Evolutionary conservation across 306 rosid species (phyloP).

Genomic region (Castanea mollissima): DNA sequence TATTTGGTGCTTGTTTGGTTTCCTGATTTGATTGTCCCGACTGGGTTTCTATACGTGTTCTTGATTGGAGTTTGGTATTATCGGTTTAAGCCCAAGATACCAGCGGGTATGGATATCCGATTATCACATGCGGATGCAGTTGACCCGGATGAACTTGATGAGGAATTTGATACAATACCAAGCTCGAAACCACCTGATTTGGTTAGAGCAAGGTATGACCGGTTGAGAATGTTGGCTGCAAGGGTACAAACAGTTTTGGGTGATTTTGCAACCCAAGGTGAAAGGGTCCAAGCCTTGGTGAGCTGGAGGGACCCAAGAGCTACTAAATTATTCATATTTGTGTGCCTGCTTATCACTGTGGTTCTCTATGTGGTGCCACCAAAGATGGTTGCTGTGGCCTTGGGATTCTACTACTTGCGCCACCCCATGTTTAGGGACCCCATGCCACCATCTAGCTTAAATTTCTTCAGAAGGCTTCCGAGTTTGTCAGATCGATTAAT

Average conservation of each 20-base stretch:
- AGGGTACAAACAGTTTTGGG: conserved; percentile 93
- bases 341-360: conserved; percentile 41
- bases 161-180: conserved; percentile 87
- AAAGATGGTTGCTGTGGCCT: conserved; percentile 85
- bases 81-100: conserved; percentile 80
- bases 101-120: conserved; percentile 85
- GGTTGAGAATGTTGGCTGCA: conserved; percentile 78
- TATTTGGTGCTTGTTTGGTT: conserved; percentile 96
- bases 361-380: conserved; percentile 46
- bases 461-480: conserved; percentile 67
- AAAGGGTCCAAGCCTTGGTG: conserved; percentile 84
- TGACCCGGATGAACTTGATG: conserved; percentile 84
- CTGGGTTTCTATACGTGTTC: conserved; percentile 79
- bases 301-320: conserved; percentile 96
- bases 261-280: conserved; percentile 92
- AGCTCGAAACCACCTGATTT: conserved; percentile 73
- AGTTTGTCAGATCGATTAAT: conserved; percentile 82
- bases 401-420: conserved; percentile 67
- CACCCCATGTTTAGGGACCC: conserved; percentile 63
- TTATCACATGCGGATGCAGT: conserved; percentile 73
- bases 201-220: conserved; percentile 67
- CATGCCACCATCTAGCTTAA: conserved; percentile 49
- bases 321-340: conserved; percentile 51
- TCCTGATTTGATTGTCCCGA: conserved; percentile 87
- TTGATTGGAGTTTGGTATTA: conserved; percentile 89